Conservation (phyloP, 129 eudicot genomes). For the Artemisia argyi region DNA sequence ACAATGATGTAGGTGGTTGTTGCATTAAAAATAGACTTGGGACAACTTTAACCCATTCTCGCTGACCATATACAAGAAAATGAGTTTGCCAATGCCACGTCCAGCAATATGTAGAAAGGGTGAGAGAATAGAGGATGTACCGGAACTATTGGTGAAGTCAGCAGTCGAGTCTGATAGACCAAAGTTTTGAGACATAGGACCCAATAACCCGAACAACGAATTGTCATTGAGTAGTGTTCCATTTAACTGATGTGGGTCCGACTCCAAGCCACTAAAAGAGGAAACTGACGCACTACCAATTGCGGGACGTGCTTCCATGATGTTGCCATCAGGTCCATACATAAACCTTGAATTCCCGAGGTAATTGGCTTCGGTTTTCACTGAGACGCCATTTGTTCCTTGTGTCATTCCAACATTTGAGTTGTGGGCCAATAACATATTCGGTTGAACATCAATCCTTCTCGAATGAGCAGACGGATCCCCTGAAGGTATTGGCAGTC, state of each 20-base stretch:
- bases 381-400: slow-evolving; percentile 54
- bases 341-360: slow-evolving; percentile 48
- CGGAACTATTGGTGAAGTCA: slow-evolving; percentile 52
- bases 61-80: too few relatives aligned
- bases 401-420: slow-evolving; percentile 50
- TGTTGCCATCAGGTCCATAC: slow-evolving; percentile 48
- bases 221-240: slow-evolving; percentile 56
- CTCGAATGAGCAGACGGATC: slow-evolving; percentile 42
- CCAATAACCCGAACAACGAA: slow-evolving; percentile 58
- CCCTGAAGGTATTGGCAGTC: slow-evolving; percentile 43
- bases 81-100: background rate
- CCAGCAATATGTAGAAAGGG: slow-evolving; percentile 16
- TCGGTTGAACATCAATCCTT: slow-evolving; percentile 43
- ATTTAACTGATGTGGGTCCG: slow-evolving; percentile 64
- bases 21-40: background rate
- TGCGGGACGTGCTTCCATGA: slow-evolving; percentile 46
- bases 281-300: slow-evolving; percentile 62
- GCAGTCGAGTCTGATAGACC: slow-evolving; percentile 60
- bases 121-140: slow-evolving; percentile 38
- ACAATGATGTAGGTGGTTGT: slow-evolving; percentile 2
- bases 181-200: slow-evolving; percentile 51
- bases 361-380: slow-evolving; percentile 68
- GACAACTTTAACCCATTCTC: background rate
- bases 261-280: slow-evolving; percentile 62
- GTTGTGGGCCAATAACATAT: slow-evolving; percentile 53